Conservation (phyloP, 371 early-diverging fungal species). For the Mortierella sp. region DNA sequence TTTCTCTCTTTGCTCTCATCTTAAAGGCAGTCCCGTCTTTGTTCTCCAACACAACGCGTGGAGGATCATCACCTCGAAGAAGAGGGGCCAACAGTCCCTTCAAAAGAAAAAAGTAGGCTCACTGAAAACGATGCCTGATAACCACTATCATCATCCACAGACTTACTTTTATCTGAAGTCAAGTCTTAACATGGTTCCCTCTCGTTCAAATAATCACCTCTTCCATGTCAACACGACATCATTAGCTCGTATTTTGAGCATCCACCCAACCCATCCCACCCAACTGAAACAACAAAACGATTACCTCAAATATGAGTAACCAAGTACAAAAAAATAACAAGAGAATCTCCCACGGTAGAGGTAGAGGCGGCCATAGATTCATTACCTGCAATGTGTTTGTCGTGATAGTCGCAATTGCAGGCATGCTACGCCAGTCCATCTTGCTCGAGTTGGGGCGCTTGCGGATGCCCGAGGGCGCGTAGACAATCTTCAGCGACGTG, state of each 20-base stretch:
- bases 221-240: background rate
- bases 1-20: background rate
- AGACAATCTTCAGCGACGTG: conserved; percentile 40
- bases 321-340: background rate
- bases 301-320: no score
- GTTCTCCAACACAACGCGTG: background rate
- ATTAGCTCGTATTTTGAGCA: background rate
- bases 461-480: conserved; percentile 38
- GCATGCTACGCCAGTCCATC: conserved; percentile 57
- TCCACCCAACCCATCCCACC: background rate
- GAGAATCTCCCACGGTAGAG: no score
- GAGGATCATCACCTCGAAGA: background rate
- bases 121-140: background rate
- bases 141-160: no score
- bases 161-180: background rate
- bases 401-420: conserved; percentile 49
- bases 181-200: background rate
- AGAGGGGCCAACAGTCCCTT: background rate
- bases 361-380: no score
- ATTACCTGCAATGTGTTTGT: conserved; percentile 47
- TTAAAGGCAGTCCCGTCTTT: background rate
- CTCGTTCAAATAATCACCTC: background rate
- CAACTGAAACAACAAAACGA: background rate
- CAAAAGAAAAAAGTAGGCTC: background rate
- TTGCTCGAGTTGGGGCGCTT: conserved; percentile 39